Base-by-base conservation (phyloP, 768 basidiomycete genomes). In the Candolleomyces efflorescens region DNA sequence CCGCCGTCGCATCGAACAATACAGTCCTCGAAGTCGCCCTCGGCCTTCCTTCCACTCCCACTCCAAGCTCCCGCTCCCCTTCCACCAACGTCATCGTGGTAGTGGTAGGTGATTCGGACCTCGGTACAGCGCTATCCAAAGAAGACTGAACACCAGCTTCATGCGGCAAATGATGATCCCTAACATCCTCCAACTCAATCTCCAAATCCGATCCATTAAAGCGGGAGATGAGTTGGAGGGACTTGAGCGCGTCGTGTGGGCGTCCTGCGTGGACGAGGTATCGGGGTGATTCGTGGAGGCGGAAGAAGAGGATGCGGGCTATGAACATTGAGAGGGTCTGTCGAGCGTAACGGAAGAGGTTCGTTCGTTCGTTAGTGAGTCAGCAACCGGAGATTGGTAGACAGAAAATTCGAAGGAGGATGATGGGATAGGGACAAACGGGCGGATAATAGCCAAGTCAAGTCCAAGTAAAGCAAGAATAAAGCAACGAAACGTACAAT, bases 241-340 rank as follows among this genome's bases (percentile, higher is more conserved):
- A 86, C 62, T 90, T 82, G 37, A 96, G 72, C 0, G 95, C 96
- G 63, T 97, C 94, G 37, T 85, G 81, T 36, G 83, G 86, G 45
- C 93, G 82, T 15, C 94, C 93, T 0, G 91, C 87, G 47, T 94
- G 88, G 4, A 96, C 93, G 58, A 99, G 87, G 68, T 87, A 98
- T 22, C 94, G 85, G 1, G 97, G 94, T 0, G 94, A 95, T 72
- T 99, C 96, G 69, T 98, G 89, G 5, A 99, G 75, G 18, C 88
- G 85, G 80, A 98, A 97, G 70, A 98, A 86, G 10, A 89, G 74
- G 57, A 95, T 91, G 17, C 97, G 90, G 11, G 86, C 86, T 27
- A 91, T 67, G 69, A 94, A 94, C 90, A 98, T 95, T 2, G 76
- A 71, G 6, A 94, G 73, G 7, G 94, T 97, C 95, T 98, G 64